Evolutionary conservation across 1,284 basidiomycete genomes (phyloP), one percentile per base, ranked within the genome.

Genomic region (Ganoderma lingzhi): DNA sequence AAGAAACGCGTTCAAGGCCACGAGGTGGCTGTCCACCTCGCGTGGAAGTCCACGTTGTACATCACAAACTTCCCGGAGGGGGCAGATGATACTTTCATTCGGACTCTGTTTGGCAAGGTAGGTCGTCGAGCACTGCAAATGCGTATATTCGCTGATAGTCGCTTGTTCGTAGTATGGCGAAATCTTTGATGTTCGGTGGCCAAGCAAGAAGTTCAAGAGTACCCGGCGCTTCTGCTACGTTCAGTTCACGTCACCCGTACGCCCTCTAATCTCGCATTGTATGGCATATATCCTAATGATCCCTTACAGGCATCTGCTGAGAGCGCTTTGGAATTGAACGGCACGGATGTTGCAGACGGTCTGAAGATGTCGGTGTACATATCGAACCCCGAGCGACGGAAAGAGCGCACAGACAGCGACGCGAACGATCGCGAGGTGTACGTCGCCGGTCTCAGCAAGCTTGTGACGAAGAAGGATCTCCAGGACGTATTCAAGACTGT

Each of bases 101-200:
- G 96, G 42, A 82, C 88, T 55, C 79, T 97, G 8, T 98, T 99
- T 78, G 86, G 86, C 62, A 87, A 91, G 83, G 96, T 96, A 69
- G 79, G 77, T 62, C 0, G 17, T 19, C 6, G 5, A 12, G 12
- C 30, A 32, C 0, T 35, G 8, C 15, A 30, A 68, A 71, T 10
- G 30, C 53, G 58, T 45, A 32, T 6, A 51, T 17, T 6, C 23
- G 67, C 35, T 17, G 39, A 44, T 48, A 59, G 3, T 48, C 17
- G 10, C 19, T n/a, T 72, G 32, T 41, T 32, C 48, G 0, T 73
- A 96, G 92, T 97, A 93, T 80, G 98, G 98, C 1, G 87, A 86
- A 6, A 88, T 99, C 63, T 95, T 99, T 70, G 96, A 98, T 73
- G 94, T 97, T 15, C 93, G 98, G 23, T 99, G 97, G 98, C 98